These are phyloP conservation scores for Omphalotus olearius DNA, from an alignment of 1,284 basidiomycete species.

Conservation along the genomic window DNA sequence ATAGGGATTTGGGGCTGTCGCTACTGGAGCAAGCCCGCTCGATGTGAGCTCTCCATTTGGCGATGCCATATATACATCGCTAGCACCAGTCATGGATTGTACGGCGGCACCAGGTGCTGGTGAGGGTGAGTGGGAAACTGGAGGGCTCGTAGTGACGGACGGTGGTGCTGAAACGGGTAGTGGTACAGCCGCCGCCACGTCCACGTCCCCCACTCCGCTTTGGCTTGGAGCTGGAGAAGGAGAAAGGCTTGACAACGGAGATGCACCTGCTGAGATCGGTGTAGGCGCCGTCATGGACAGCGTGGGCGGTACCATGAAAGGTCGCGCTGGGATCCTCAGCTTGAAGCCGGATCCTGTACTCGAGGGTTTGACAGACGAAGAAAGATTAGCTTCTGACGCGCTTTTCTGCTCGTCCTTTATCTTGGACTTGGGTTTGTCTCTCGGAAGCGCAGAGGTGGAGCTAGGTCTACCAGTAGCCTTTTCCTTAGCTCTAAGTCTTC, in stretches of 20 bases:
- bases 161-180: conserved; percentile 8
- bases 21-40: neutral
- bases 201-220: neutral
- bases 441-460: conserved; percentile 18
- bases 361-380: conserved; percentile 5
- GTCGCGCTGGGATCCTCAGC: conserved; percentile 12
- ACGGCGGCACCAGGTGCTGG: conserved; percentile 8
- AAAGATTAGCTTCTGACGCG: conserved; percentile 6
- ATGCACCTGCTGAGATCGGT: conserved; percentile 4
- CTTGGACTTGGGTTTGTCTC: conserved; percentile 29
- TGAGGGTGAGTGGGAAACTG: conserved; percentile 11
- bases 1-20: neutral
- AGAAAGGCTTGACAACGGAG: conserved; percentile 10
- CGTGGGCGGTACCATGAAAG: neutral
- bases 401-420: conserved; percentile 15
- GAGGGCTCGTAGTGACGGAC: conserved; percentile 12
- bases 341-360: conserved; percentile 17
- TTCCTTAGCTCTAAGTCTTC: conserved; percentile 21
- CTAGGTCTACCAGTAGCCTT: conserved; percentile 14
- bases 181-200: conserved; percentile 9
- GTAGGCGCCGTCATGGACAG: conserved; percentile 7
- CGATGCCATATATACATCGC: conserved; percentile 1
- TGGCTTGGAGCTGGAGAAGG: conserved; percentile 4
- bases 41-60: conserved; percentile 1
- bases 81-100: conserved; percentile 3